These are phyloP conservation scores for Phytophthora niederhauseri DNA, from an alignment of 352 stramenopile genomes.

Conservation along the genomic window DNA sequence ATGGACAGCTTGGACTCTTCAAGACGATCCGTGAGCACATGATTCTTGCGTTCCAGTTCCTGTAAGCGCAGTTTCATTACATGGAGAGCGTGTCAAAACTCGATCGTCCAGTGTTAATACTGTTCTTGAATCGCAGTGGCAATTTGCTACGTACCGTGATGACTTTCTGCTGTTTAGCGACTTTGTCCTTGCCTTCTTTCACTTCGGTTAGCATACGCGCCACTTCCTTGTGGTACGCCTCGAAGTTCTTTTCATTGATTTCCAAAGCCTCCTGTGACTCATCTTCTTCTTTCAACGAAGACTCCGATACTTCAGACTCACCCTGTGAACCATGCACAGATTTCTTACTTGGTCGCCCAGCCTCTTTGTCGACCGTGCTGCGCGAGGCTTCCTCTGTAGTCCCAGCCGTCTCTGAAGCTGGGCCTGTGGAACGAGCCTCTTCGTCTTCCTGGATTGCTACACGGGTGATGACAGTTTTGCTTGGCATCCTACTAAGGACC, in stretches of 20 bases:
- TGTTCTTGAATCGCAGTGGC: not conserved
- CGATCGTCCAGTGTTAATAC: not conserved
- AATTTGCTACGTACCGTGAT: constrained; percentile 45
- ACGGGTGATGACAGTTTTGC: constrained; percentile 65
- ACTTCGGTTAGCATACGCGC: constrained; percentile 68
- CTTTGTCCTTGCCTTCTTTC: constrained; percentile 61
- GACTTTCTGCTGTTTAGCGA: constrained; percentile 71
- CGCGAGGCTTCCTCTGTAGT: constrained; percentile 1
- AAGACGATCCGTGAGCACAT: constrained; percentile 57
- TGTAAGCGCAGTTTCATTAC: constrained; percentile 17
- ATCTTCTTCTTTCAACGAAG: constrained; percentile 24
- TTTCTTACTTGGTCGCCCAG: constrained; percentile 3
- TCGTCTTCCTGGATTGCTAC: constrained; percentile 26
- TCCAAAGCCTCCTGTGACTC: constrained; percentile 32
- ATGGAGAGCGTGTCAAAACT: not conserved
- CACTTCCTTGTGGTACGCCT: constrained; percentile 72
- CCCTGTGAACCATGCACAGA: not conserved
- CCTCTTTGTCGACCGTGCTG: constrained; percentile 8
- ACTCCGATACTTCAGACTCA: constrained; percentile 3
- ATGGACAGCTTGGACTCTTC: constrained; percentile 76
- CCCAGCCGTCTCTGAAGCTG: not conserved
- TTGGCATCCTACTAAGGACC: constrained; percentile 70
- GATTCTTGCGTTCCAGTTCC: constrained; percentile 77
- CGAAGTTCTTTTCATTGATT: constrained; percentile 71
- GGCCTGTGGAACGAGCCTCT: not conserved